These are phyloP conservation scores for Zymoseptoria brevis DNA, from an alignment of 2,329 filamentous ascomycete species.

Conservation along the genomic window DNA sequence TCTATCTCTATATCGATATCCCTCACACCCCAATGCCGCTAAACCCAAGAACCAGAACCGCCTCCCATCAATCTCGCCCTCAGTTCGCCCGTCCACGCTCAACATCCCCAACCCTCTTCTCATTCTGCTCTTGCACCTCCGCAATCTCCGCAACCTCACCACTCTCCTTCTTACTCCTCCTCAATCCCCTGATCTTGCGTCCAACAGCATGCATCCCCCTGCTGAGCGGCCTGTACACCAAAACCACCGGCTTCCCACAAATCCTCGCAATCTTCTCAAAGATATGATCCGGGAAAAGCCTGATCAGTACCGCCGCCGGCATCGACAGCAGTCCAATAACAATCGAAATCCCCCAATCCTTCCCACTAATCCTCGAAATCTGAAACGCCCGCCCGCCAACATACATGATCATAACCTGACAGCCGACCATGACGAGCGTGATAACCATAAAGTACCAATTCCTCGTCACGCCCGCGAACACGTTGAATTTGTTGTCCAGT, in stretches of 20 bases:
- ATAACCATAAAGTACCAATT: constrained; percentile 89
- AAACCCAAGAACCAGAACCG: not conserved
- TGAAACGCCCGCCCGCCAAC: constrained; percentile 68
- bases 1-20: constrained; percentile 4
- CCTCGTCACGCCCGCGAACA: constrained; percentile 75
- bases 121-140: constrained; percentile 4
- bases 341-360: constrained; percentile 81
- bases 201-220: constrained; percentile 13
- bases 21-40: constrained; percentile 2
- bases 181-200: constrained; percentile 8
- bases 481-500: constrained; percentile 65
- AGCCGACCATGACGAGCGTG: constrained; percentile 76
- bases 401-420: constrained; percentile 83
- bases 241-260: constrained; percentile 28
- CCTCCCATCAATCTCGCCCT: not conserved
- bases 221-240: constrained; percentile 14
- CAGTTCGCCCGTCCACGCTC: constrained; percentile 3
- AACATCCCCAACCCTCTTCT: constrained; percentile 12
- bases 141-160: constrained; percentile 9
- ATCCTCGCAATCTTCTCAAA: constrained; percentile 39
- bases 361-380: no score
- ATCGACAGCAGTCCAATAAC: constrained; percentile 74
- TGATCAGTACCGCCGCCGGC: constrained; percentile 71
- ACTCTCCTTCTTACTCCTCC: constrained; percentile 14
- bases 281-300: constrained; percentile 69